phyloP scores from a whole-genome alignment of 192 early-diverging fungal genomes.

The Coemansia sp. region DNA sequence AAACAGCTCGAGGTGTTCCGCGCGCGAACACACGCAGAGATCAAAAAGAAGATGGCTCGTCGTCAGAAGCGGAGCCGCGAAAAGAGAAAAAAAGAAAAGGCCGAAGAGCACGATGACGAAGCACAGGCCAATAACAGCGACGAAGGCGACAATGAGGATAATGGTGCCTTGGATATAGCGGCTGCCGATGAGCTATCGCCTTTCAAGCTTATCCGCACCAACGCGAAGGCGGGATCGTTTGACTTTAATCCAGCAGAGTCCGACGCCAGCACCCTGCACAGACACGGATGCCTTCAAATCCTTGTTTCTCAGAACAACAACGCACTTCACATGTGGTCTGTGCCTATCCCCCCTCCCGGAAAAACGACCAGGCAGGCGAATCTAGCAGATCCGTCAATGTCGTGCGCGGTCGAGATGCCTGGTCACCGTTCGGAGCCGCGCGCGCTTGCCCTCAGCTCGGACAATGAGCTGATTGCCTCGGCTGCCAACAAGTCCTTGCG shows the following conservation, averaged over 20 bases:
- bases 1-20: slow-evolving; percentile 82
- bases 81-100: slow-evolving; percentile 60
- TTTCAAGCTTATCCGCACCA: slow-evolving; percentile 69
- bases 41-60: slow-evolving; percentile 80
- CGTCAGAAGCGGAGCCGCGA: slow-evolving; percentile 74
- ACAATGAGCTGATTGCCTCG: slow-evolving; percentile 84
- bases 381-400: slow-evolving; percentile 63
- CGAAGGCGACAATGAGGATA: slow-evolving; percentile 11
- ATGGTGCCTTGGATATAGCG: slow-evolving; percentile 43
- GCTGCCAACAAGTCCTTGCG: slow-evolving; percentile 83
- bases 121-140: slow-evolving; percentile 13
- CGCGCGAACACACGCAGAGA: slow-evolving; percentile 71
- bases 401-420: slow-evolving; percentile 71
- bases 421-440: slow-evolving; percentile 93
- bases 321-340: slow-evolving; percentile 70
- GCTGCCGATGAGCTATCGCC: slow-evolving; percentile 76
- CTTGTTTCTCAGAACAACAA: slow-evolving; percentile 82
- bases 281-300: slow-evolving; percentile 52
- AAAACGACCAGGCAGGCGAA: slow-evolving; percentile 65
- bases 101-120: slow-evolving; percentile 47
- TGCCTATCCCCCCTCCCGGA: slow-evolving; percentile 58
- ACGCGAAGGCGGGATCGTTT: slow-evolving; percentile 75
- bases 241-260: slow-evolving; percentile 48
- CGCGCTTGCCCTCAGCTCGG: slow-evolving; percentile 81
- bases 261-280: slow-evolving; percentile 18